Percentiles rank a stretch among this genome's conserved stretches.
These are phyloP conservation scores for Cymbopogon citratus DNA, from an alignment of 176 grass and related monocot species.

Conservation along the genomic window DNA sequence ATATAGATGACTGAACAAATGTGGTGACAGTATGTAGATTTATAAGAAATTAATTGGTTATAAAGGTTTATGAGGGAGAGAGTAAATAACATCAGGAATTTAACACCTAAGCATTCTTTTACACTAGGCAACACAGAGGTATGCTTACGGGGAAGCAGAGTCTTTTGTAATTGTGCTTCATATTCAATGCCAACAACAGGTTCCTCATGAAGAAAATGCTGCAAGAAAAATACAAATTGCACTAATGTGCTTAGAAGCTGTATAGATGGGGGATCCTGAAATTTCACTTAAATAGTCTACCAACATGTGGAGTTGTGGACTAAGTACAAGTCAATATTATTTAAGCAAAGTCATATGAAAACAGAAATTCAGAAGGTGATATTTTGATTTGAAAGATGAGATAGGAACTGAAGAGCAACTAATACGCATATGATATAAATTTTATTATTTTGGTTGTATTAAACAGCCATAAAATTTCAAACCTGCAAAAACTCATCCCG, in stretches of 20 bases:
- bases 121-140: constrained; percentile 1
- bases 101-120: constrained; percentile 2
- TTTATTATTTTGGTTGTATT: background rate
- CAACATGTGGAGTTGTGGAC: background rate
- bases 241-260: constrained; percentile 10
- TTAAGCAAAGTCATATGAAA: background rate
- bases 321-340: constrained; percentile 1
- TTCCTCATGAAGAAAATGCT: constrained; percentile 93
- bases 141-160: constrained; percentile 88
- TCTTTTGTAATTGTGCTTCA: constrained; percentile 96
- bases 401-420: constrained; percentile 18
- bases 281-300: constrained; percentile 20
- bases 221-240: constrained; percentile 10
- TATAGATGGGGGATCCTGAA: constrained; percentile 8
- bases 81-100: constrained; percentile 15
- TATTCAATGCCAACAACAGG: constrained; percentile 95
- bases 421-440: background rate
- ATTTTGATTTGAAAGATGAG: constrained; percentile 25
- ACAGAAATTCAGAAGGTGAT: constrained; percentile 13
- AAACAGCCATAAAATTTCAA: constrained; percentile 29
- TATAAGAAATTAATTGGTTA: background rate
- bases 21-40: background rate
- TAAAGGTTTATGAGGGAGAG: background rate
- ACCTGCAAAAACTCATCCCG: constrained; percentile 94
- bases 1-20: constrained; percentile 8